Evolutionary conservation across 2,329 filamentous ascomycete species (phyloP), one percentile per base, ranked within the genome.

Genomic region (Plenodomus lindquistii): DNA sequence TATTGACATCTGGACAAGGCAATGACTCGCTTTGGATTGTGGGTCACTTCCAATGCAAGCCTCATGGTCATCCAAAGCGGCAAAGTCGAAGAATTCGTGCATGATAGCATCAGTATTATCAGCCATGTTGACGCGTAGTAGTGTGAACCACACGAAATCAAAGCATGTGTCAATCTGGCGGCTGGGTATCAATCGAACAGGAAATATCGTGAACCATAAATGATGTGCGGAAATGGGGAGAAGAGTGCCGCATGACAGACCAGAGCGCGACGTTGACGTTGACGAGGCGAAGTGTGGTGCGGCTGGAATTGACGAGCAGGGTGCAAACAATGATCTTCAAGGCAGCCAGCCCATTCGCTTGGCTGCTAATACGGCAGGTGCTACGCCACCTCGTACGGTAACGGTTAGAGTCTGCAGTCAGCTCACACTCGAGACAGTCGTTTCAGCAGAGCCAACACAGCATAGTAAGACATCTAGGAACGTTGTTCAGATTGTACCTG

Each of bases 51-150:
- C 18, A 20, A 16, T 29, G 11, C 55, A 46, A n/a, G 38, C 6
- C 19, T 35, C 43, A 41, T 68, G 60, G 15, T 52, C 48, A 21
- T 69, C 65, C 29, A 69, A 50, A 19, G 55, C 57, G n/a, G 57
- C 54, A 50, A 71, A 71, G 46, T 71, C 68, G 46, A 71, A 71
- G 57, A 71, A 71, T 35, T 70, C 68, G 21, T 70, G 59, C 45
- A 71, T 35, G 40, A 48, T 57, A 45, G 63, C 59, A 39, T 50
- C 41, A 35, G 50, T 41, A 41, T 52, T 38, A 40, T 37, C 27
- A 11, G 47, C 46, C 63, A 65, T 65, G 18, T 22, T 51, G 37
- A 24, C 42, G 41, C 47, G 50, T 10, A 9, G 24, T 31, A 22
- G 43, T 27, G 40, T 29, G 37, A 21, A 31, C 37, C 37, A 46